Evolutionary conservation across 352 stramenopile species (phyloP), one percentile per base, ranked within the genome.

Genomic region (Globisporangium emineosum): DNA sequence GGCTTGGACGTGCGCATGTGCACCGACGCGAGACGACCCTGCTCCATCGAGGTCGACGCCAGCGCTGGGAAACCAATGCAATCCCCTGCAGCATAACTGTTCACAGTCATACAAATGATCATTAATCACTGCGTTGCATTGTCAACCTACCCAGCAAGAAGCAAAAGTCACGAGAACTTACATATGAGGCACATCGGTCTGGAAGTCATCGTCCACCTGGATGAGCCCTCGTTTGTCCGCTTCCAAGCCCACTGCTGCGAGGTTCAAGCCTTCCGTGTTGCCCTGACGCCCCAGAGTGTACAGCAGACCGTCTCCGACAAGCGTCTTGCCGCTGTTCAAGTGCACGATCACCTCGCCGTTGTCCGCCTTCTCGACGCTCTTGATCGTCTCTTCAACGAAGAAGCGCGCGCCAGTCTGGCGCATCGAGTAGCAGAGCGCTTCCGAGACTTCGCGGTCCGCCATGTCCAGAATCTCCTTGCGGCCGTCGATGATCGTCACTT

Each of bases 21-120:
- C 32, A 93, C 80, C 0, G 86, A 94, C 30, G 89, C 90, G 63
- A 93, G 68, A 27, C 87, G 82, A 15, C 90, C 90, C 66, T 97
- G 90, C 71, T 97, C 90, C 90, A 97, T 97, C 45, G 86, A 96
- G 19, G 88, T 96, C 37, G 89, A 97, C 23, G 90, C 89, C 52
- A 97, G 79, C 6, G 86, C 89, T 2, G 90, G 90, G 67, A 91
- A 96, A 5, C 90, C 90, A 60, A 97, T 97, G 70, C 90, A 92
- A 64, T 97, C 90, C 27, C 90, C 90, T 62, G 85, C 88, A 57
- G 90, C 90, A 87, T 94, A 94, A 80, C 84, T 93, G 66, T 27
- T 49, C 10, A 23, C 25, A 15, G 7, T 19, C 15, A 45, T 1
- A 30, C 29, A 30, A 58, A 27, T n/a, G n/a, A 51, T 12, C 21